These are phyloP conservation scores for Prasinococcaceae sp. DNA, from an alignment of 139 green algal species.

Conservation along the genomic window DNA sequence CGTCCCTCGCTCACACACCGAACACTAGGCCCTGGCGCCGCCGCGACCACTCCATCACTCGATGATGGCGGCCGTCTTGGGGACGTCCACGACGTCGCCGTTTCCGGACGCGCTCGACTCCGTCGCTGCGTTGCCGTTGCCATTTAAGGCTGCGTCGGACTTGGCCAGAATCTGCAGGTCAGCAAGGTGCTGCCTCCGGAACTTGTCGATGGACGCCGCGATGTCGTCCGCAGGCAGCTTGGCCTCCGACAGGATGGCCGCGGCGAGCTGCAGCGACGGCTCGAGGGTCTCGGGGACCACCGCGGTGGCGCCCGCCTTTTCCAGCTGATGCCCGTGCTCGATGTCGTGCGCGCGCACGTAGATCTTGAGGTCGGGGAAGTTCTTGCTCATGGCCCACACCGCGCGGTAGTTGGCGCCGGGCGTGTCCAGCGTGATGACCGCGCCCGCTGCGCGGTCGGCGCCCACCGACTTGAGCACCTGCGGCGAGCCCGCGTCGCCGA, in stretches of 20 bases:
- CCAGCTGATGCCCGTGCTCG: constrained; percentile 81
- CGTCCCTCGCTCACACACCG: too few relatives aligned
- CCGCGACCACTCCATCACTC: too few relatives aligned
- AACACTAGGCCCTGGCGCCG: too few relatives aligned
- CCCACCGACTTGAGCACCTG: constrained; percentile 65
- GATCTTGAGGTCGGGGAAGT: constrained; percentile 57
- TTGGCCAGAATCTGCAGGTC: too few relatives aligned
- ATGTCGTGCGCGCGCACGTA: constrained; percentile 94
- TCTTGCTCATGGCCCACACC: constrained; percentile 73
- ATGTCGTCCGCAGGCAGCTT: background rate
- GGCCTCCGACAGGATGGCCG: constrained; percentile 66
- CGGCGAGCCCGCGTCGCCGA: constrained; percentile 78
- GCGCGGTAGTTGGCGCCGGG: constrained; percentile 41
- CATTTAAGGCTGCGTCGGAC: too few relatives aligned
- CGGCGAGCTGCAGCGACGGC: constrained; percentile 84
- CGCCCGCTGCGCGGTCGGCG: constrained; percentile 56
- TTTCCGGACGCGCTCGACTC: too few relatives aligned
- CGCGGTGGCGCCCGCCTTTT: constrained; percentile 82
- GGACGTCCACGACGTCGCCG: too few relatives aligned
- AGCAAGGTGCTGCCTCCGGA: background rate
- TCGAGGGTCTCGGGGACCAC: constrained; percentile 96
- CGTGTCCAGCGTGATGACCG: constrained; percentile 83
- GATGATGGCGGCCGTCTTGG: too few relatives aligned
- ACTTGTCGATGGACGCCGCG: background rate
- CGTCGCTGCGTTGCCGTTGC: too few relatives aligned